Base-by-base conservation (phyloP, 129 eudicot species). In the Pittosporum tobira region DNA sequence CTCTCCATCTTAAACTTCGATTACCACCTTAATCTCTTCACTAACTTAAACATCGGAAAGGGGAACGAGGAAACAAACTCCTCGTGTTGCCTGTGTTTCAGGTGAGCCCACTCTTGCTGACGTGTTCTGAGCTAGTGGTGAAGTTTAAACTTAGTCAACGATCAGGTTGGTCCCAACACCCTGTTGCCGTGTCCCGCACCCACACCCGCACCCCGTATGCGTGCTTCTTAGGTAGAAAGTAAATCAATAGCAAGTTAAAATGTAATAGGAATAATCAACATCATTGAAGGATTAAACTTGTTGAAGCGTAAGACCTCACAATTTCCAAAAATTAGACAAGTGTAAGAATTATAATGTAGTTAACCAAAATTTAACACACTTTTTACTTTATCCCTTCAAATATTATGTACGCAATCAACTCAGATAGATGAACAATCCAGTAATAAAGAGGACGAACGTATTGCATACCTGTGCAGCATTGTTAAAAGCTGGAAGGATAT, bases 401-500 rank as follows among this genome's bases (percentile, higher is more conserved):
- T 28, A 27, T 48, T 20, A 49, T 25, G 52, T 59, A 34, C 15
- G 34, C 53, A 47, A 59, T 23, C 21, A 38, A 63, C 18, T 23
- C 28, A 36, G 20, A 50, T 15, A 21, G 42, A 31, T 26, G 30
- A 20, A 54, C 22, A 34, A 24, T 37, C 12, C 57, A 22, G 6
- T 29, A 40, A 3, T 10, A 55, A 43, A n/a, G 30, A 19, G 27
- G 2, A 59, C 7, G 8, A 13, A 12, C 4, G 54, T 29, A 68
- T 57, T 6, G 1, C 23, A 30, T 70, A 85, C 94, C 88, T 93
- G 99, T 29, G 96, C 99, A 58, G 99, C 99, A 64, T 84, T 93
- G 71, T 87, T 81, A 60, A 93, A 93, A 14, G 88, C 44, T 2
- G 96, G 94, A 64, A 79, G 94, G 59, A 79, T 38, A 71, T 84